Conservation (phyloP, 2,329 filamentous ascomycete species). For the Fusarium agapanthi region DNA sequence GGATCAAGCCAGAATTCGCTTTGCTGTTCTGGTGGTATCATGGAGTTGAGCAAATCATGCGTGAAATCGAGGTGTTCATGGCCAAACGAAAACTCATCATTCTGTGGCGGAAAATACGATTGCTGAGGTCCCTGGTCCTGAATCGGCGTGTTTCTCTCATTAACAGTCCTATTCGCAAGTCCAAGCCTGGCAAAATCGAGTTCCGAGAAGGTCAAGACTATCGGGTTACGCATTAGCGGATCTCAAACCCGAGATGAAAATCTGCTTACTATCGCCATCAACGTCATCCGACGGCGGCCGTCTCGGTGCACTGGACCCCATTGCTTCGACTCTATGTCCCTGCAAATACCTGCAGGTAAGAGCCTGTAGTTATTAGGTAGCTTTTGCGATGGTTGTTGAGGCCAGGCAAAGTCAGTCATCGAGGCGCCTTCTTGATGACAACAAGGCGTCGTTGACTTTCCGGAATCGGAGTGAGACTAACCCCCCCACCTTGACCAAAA, state of each 20-base stretch:
- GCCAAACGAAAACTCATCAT: neutral
- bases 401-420: neutral
- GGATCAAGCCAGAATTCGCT: neutral
- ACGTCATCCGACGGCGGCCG: conserved; percentile 8
- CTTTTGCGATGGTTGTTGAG: neutral
- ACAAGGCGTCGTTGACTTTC: conserved; percentile 10
- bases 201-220: conserved; percentile 29
- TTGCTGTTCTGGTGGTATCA: neutral
- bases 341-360: accelerated
- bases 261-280: conserved; percentile 21
- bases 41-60: neutral
- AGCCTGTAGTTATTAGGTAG: neutral
- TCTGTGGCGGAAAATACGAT: neutral
- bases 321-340: neutral
- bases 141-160: neutral
- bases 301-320: neutral
- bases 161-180: neutral
- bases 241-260: neutral
- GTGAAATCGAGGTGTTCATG: neutral
- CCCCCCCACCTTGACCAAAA: conserved; percentile 9
- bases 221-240: neutral
- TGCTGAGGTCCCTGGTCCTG: neutral
- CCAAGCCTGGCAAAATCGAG: conserved; percentile 30
- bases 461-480: conserved; percentile 20
- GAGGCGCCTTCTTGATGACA: neutral